A percentile compares a stretch with the other conserved stretches of the same genome.
These are phyloP conservation scores for Thinopyrum elongatum DNA, from an alignment of 176 grass and related monocot genomes.

Conservation along the genomic window DNA sequence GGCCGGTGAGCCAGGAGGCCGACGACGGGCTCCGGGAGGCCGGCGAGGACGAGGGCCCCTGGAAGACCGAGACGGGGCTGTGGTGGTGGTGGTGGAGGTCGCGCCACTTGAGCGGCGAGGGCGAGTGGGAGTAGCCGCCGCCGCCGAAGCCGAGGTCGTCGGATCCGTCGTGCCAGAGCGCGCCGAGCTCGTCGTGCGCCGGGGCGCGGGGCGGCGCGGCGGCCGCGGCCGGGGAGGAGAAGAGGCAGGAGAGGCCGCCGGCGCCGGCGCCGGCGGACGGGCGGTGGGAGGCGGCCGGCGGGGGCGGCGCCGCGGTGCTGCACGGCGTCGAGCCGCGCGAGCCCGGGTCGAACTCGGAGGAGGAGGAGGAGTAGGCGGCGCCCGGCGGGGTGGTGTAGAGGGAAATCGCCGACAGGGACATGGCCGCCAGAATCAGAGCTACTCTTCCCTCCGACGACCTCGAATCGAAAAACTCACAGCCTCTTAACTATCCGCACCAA, in stretches of 20 bases:
- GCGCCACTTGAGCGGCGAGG: slow-evolving; percentile 63
- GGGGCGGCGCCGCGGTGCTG: slow-evolving; percentile 39
- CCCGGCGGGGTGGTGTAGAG: slow-evolving; percentile 63
- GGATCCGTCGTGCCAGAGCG: slow-evolving; percentile 66
- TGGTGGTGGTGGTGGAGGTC: slow-evolving; percentile 47
- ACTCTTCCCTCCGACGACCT: neutral
- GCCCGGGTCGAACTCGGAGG: slow-evolving; percentile 47
- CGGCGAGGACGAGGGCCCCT: slow-evolving; percentile 40
- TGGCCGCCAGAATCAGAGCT: slow-evolving; percentile 33
- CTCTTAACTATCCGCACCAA: neutral
- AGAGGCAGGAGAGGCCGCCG: slow-evolving; percentile 80
- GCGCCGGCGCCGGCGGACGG: slow-evolving; percentile 35
- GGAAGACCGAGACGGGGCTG: slow-evolving; percentile 62
- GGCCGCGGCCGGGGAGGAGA: slow-evolving; percentile 55
- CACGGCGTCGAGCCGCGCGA: slow-evolving; percentile 43
- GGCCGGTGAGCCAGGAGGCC: slow-evolving; percentile 45
- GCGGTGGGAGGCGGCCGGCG: slow-evolving; percentile 28
- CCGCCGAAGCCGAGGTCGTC: slow-evolving; percentile 32
- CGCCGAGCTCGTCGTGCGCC: slow-evolving; percentile 49
- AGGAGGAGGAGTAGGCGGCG: slow-evolving; percentile 34
- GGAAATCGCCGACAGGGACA: slow-evolving; percentile 73
- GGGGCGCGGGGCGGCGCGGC: slow-evolving; percentile 33
- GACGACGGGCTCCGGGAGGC: slow-evolving; percentile 63
- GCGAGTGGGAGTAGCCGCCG: slow-evolving; percentile 42
- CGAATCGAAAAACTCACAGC: slow-evolving; percentile 5